A percentile compares a stretch with the other conserved stretches of the same genome.
phyloP scores from a whole-genome alignment of 1,284 basidiomycete genomes.

The Boletus semigastroideus region DNA sequence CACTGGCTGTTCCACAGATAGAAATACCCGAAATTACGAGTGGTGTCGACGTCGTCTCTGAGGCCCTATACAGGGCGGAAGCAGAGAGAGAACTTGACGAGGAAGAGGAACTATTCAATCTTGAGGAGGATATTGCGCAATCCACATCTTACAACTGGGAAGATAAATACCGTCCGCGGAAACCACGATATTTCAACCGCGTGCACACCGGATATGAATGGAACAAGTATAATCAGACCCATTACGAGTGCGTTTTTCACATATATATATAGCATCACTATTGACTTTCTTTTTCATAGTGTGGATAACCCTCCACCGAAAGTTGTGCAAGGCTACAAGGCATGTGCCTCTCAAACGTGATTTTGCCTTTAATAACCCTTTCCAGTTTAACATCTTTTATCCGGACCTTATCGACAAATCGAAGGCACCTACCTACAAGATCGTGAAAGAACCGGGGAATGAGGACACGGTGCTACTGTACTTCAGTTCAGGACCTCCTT shows the following conservation, averaged over 20 bases:
- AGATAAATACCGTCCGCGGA: conserved; percentile 98
- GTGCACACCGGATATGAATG: conserved; percentile 99
- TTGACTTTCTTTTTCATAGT: conserved; percentile 40
- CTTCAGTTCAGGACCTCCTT: conserved; percentile 96
- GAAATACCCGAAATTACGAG: conserved; percentile 52
- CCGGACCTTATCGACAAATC: conserved; percentile 97
- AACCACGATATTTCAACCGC: conserved; percentile 98
- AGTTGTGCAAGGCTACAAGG: conserved; percentile 98
- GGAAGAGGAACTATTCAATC: conserved; percentile 91
- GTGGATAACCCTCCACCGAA: conserved; percentile 97
- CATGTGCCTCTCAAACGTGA: conserved; percentile 33
- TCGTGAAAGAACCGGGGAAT: conserved; percentile 89
- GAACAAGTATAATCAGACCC: conserved; percentile 99
- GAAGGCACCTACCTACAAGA: conserved; percentile 93
- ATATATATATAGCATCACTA: background rate
- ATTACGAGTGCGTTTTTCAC: conserved; percentile 85
- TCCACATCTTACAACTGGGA: conserved; percentile 94
- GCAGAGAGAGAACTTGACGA: conserved; percentile 93
- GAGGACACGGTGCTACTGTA: conserved; percentile 92
- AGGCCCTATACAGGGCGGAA: conserved; percentile 83
- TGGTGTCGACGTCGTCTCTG: conserved; percentile 78
- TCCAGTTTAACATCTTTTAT: conserved; percentile 90
- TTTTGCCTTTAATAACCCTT: conserved; percentile 15
- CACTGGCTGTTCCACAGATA: conserved; percentile 48
- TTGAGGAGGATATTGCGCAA: conserved; percentile 83